Conservation (phyloP, 495 filamentous ascomycete species). For the Penicillium robsamsonii region DNA sequence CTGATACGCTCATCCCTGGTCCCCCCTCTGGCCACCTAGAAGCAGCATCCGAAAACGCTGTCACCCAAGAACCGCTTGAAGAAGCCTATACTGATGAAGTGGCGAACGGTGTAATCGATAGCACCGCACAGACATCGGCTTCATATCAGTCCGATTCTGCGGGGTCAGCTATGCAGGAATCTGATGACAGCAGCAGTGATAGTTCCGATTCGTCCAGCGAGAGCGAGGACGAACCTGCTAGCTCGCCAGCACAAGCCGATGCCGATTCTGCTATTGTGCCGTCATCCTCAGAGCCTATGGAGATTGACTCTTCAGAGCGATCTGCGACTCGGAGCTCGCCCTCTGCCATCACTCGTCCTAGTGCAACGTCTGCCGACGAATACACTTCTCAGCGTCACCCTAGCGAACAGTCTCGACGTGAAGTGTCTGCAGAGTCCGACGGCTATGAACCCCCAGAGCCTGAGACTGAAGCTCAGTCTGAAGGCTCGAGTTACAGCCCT, state of each 20-base stretch:
- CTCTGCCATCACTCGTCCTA: neutral
- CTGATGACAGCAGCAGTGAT: constrained; percentile 27
- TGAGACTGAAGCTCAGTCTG: constrained; percentile 29
- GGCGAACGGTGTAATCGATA: constrained; percentile 8
- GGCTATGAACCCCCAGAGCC: constrained; percentile 62
- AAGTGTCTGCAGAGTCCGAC: constrained; percentile 44
- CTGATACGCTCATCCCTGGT: neutral
- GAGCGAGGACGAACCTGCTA: constrained; percentile 17
- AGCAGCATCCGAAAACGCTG: neutral
- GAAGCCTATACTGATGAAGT: neutral
- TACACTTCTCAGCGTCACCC: constrained; percentile 5
- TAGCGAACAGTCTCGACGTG: constrained; percentile 20
- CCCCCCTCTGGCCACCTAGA: neutral
- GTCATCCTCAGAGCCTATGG: neutral
- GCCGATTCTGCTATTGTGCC: neutral
- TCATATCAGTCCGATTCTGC: constrained; percentile 28
- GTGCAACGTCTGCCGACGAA: constrained; percentile 12
- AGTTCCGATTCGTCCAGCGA: constrained; percentile 22
- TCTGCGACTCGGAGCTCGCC: neutral
- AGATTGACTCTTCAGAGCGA: neutral
- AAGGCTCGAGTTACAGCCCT: constrained; percentile 37
- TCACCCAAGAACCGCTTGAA: neutral
- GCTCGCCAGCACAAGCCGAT: neutral
- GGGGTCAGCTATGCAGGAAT: constrained; percentile 46
- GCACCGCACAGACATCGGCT: constrained; percentile 8